Percentiles rank a stretch among this genome's conserved stretches.
Evolutionary conservation across 2,329 filamentous ascomycete genomes (phyloP).

Genomic region (Clonostachys byssicola): DNA sequence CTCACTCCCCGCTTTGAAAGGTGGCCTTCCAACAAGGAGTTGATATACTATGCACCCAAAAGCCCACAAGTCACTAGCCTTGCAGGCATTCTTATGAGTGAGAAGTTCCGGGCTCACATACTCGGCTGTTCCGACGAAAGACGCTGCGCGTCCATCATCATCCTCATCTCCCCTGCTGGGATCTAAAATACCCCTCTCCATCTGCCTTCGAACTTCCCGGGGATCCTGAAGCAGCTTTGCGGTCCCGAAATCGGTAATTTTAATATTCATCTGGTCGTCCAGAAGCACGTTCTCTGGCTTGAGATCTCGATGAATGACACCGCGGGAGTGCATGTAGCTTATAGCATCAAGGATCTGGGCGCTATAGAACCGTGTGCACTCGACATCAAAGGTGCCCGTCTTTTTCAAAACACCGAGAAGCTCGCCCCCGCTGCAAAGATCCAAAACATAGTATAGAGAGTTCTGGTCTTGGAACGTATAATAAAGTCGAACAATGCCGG

Average conservation of each 20-base stretch:
- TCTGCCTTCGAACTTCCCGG: conserved; percentile 28
- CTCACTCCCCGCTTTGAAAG: conserved; percentile 94
- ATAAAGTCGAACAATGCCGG: conserved; percentile 92
- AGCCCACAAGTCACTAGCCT: conserved; percentile 96
- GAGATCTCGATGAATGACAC: conserved; percentile 92
- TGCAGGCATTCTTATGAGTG: conserved; percentile 94
- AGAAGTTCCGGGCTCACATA: conserved; percentile 98
- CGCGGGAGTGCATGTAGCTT: conserved; percentile 95
- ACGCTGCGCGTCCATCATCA: conserved; percentile 75
- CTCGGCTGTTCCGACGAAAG: conserved; percentile 95
- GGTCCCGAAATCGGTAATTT: conserved; percentile 98
- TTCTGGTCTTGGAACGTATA: conserved; percentile 98
- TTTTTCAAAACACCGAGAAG: conserved; percentile 90
- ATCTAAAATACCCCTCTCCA: conserved; percentile 28
- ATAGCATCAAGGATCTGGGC: conserved; percentile 96
- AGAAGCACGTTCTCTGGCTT: conserved; percentile 97
- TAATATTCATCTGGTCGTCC: conserved; percentile 94
- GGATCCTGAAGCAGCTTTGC: conserved; percentile 73
- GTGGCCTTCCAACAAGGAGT: conserved; percentile 87
- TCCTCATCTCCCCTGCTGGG: conserved; percentile 28
- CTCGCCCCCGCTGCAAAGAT: conserved; percentile 89
- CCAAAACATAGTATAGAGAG: conserved; percentile 94
- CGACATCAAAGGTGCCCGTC: conserved; percentile 89
- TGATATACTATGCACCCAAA: conserved; percentile 99
- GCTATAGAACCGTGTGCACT: conserved; percentile 90